phyloP scores from a whole-genome alignment of 768 basidiomycete genomes.

The Chiua virens region DNA sequence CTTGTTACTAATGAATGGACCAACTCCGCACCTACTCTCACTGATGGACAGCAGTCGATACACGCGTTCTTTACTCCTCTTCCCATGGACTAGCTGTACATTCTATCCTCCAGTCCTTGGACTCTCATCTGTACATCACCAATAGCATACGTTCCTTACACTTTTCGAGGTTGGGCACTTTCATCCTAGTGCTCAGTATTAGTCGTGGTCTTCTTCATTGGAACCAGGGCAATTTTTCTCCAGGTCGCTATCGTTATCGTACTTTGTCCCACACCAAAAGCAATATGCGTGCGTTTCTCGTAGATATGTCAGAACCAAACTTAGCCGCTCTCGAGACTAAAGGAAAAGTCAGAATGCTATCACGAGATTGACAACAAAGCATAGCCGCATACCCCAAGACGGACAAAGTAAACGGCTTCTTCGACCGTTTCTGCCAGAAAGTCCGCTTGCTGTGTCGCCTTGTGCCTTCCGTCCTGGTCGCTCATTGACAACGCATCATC shows the following conservation, averaged over 20 bases:
- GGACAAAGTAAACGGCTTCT: conserved; percentile 67
- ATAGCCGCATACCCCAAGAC: conserved; percentile 51
- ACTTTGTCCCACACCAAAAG: conserved; percentile 87
- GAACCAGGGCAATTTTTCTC: conserved; percentile 67
- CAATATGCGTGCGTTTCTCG: conserved; percentile 74
- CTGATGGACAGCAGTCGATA: background rate
- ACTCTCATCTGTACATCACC: conserved; percentile 33
- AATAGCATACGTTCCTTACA: conserved; percentile 21
- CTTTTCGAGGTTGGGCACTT: background rate
- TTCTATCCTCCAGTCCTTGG: conserved; percentile 19
- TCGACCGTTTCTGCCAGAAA: conserved; percentile 59
- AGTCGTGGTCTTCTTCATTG: conserved; percentile 80
- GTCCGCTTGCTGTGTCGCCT: conserved; percentile 29
- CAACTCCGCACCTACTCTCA: background rate
- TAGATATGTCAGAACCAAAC: conserved; percentile 69
- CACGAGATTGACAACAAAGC: conserved; percentile 1
- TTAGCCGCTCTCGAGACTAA: conserved; percentile 71
- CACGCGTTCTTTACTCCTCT: conserved; percentile 16
- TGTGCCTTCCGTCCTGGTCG: conserved; percentile 13
- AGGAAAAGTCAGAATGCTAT: conserved; percentile 12
- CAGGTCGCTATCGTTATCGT: conserved; percentile 61
- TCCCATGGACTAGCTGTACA: conserved; percentile 20
- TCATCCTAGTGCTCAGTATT: conserved; percentile 14
- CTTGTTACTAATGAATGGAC: background rate
- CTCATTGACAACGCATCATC: conserved; percentile 29